Base-by-base conservation (phyloP, 768 basidiomycete genomes). In the Lactifluus subvellereus region DNA sequence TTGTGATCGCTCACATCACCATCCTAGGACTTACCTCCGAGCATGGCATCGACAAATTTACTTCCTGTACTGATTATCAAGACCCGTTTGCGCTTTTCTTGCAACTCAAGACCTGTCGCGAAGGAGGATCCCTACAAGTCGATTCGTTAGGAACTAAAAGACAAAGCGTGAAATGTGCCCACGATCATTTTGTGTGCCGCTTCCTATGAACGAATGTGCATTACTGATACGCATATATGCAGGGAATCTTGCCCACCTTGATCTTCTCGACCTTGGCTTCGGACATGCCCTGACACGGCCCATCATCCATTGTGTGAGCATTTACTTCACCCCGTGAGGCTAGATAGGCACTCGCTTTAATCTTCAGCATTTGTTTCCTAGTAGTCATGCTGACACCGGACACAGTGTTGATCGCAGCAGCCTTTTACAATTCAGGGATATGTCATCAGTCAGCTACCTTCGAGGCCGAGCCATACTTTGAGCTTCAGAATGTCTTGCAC, bases 211-310 rank as follows among this genome's bases (percentile, higher is more conserved):
- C 13, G 35, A 50, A 50, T 56, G 18, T 38, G 40, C 37, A 45
- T 40, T 33, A n/a, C 20, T 14, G 4, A 32, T 6, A 35, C n/a
- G 45, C 50, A 63, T 50, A 60, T 55, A 51, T 35, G 50, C 47
- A 7, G 20, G 22, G 62, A 70, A 64, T 8, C 14, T 3, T 45
- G 59, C 71, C 47, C 60, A 83, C 93, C 78, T 96, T 96, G 69
- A 98, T 91, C 73, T 98, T 98, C 71, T 98, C 95, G 2, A 98
- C 94, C 73, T 98, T 98, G 0, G 95, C 90, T 69, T 97, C 95
- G 3, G 94, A 94, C 82, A 96, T 87, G 48, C 95, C 95, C 92
- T 95, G 60, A 10, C 63, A 20, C 61, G 45, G 57, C 2, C 16
- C 52, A 52, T 54, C 20, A 47, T n/a, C 47, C 20, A 50, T 62